phyloP scores from a whole-genome alignment of 164 flowering plant genomes.

The Stephania cephalantha region DNA sequence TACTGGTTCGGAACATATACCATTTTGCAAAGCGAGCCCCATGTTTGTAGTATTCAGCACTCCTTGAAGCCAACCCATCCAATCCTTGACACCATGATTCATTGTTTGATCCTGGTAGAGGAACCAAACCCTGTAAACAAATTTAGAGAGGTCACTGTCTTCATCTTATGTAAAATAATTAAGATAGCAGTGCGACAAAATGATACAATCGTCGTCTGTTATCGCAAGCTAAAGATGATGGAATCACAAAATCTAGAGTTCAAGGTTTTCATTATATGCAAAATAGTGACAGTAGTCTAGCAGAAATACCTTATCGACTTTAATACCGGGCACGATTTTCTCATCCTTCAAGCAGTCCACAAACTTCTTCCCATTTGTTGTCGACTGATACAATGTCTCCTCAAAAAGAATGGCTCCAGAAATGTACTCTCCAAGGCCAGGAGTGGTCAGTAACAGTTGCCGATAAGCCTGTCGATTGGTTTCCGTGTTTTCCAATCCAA shows the following conservation, averaged over 20 bases:
- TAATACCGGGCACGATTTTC: constrained; percentile 80
- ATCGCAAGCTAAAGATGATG: too few species aligned
- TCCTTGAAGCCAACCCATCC: constrained; percentile 85
- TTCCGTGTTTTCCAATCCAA: constrained; percentile 79
- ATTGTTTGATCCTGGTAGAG: constrained; percentile 79
- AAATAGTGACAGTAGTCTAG: not conserved
- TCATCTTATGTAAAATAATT: too few species aligned
- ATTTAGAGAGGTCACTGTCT: not conserved
- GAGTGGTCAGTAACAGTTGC: constrained; percentile 71
- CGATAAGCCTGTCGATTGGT: constrained; percentile 76
- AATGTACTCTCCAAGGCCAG: constrained; percentile 75
- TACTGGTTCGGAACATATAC: constrained; percentile 24
- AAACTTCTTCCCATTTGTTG: constrained; percentile 73
- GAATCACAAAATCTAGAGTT: too few species aligned
- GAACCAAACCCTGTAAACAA: constrained; percentile 65
- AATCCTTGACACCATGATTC: constrained; percentile 96
- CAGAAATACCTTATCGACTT: constrained; percentile 76
- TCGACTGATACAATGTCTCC: constrained; percentile 89
- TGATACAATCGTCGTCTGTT: not conserved
- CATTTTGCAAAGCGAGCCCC: constrained; percentile 96
- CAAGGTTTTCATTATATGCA: too few species aligned
- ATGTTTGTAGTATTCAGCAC: constrained; percentile 86
- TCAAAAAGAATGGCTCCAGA: constrained; percentile 89
- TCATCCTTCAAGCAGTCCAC: constrained; percentile 63
- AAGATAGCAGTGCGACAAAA: not conserved